These are phyloP conservation scores for Puccinellia tenuiflora DNA, from an alignment of 176 grass and related monocot genomes.

Conservation along the genomic window DNA sequence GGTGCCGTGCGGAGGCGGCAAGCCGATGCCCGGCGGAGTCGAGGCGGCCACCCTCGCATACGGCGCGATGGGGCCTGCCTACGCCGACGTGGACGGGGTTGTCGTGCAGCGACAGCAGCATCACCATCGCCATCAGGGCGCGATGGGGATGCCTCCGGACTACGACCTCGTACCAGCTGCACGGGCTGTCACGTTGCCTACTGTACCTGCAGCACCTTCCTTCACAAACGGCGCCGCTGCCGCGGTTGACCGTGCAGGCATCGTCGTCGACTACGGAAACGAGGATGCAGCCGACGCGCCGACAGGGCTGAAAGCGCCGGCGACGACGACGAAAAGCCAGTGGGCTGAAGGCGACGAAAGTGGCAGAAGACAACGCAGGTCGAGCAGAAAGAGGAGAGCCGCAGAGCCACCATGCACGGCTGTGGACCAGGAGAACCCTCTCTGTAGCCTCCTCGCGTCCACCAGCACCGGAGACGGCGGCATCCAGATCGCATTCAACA, in stretches of 20 bases:
- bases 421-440: constrained; percentile 27
- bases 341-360: neutral
- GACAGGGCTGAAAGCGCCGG: too few relatives aligned
- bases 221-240: neutral
- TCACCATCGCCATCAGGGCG: constrained; percentile 37
- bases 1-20: neutral
- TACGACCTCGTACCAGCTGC: constrained; percentile 43
- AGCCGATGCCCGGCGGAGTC: neutral
- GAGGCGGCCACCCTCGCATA: constrained; percentile 15
- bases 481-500: constrained; percentile 58
- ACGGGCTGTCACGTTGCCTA: constrained; percentile 8
- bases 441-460: constrained; percentile 33
- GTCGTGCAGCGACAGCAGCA: constrained; percentile 50
- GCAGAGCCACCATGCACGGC: neutral
- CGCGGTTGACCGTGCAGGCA: neutral
- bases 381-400: constrained; percentile 41
- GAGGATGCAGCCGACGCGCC: neutral
- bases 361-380: constrained; percentile 15
- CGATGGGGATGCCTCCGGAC: constrained; percentile 32
- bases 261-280: constrained; percentile 8
- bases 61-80: constrained; percentile 20
- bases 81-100: constrained; percentile 33
- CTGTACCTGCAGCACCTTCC: neutral
- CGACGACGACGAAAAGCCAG: neutral
- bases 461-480: constrained; percentile 8